Conservation (phyloP, 225 moss, liverwort and hornwort species). For the Pseudoscleropodium purum region DNA sequence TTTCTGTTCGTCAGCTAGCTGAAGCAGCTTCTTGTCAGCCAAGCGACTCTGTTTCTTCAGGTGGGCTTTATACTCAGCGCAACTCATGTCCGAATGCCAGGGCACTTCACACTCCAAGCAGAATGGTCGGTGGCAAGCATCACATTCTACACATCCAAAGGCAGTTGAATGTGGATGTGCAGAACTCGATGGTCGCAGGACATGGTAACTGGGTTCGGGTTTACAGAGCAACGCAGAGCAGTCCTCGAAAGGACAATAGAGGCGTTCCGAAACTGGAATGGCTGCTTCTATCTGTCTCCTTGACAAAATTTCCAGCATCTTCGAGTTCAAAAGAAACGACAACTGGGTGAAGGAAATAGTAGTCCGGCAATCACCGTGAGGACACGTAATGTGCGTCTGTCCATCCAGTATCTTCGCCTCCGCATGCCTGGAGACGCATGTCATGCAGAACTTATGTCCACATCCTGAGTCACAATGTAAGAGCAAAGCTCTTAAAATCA, state of each 20-base stretch:
- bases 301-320: conserved; percentile 6
- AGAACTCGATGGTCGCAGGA: not conserved
- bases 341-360: conserved; percentile 1
- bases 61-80: conserved; percentile 5
- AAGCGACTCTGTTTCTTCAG: not conserved
- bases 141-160: conserved; percentile 16
- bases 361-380: not conserved
- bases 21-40: conserved; percentile 10
- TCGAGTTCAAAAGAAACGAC: not conserved
- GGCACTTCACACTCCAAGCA: conserved; percentile 24
- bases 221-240: conserved; percentile 24
- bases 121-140: conserved; percentile 22
- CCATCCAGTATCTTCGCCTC: conserved; percentile 8
- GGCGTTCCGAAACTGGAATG: conserved; percentile 7
- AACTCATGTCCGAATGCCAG: conserved; percentile 35
- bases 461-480: conserved; percentile 4
- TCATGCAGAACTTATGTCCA: conserved; percentile 20
- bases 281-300: conserved; percentile 21
- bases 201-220: not conserved
- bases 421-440: conserved; percentile 22
- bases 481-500: not conserved
- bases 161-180: not conserved
- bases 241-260: conserved; percentile 29
- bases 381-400: conserved; percentile 15
- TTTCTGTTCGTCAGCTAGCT: conserved; percentile 8